Evolutionary conservation across 1,284 basidiomycete species (phyloP).

Genomic region (Trichosporon sp.): DNA sequence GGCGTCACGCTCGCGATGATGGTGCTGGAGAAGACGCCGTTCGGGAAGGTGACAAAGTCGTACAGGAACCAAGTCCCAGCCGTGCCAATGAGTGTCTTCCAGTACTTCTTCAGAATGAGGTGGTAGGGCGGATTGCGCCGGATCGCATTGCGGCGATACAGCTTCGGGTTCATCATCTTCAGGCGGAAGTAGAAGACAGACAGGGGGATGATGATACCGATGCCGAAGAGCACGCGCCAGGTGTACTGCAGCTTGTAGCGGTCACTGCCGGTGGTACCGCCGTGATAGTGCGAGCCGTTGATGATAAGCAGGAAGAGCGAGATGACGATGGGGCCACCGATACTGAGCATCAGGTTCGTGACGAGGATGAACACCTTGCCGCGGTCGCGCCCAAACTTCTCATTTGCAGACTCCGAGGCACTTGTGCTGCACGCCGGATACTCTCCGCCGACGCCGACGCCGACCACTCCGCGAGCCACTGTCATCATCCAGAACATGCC

Average conservation of each 20-base stretch:
- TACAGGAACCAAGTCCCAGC: constrained; percentile 56
- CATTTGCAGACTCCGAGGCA: constrained; percentile 66
- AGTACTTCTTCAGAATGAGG: constrained; percentile 61
- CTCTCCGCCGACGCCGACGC: constrained; percentile 67
- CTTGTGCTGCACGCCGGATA: constrained; percentile 64
- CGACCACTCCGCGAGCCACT: constrained; percentile 62
- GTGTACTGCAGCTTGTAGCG: constrained; percentile 15
- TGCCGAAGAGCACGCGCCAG: constrained; percentile 28
- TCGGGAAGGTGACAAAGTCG: constrained; percentile 58
- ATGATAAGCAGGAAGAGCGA: constrained; percentile 23
- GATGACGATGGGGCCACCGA: constrained; percentile 21
- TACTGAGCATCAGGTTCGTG: constrained; percentile 58
- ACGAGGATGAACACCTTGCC: constrained; percentile 65
- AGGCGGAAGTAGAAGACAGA: constrained; percentile 32
- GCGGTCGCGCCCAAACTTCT: constrained; percentile 51
- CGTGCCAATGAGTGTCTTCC: constrained; percentile 58
- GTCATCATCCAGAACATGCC: constrained; percentile 69
- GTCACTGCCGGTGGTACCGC: constrained; percentile 5
- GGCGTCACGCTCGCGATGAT: constrained; percentile 49
- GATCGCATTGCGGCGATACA: constrained; percentile 29
- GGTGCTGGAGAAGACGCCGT: constrained; percentile 58
- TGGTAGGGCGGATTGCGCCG: constrained; percentile 13
- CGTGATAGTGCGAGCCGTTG: constrained; percentile 22
- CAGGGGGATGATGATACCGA: constrained; percentile 28
- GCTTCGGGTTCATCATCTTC: constrained; percentile 29